Percentiles rank a stretch among this genome's conserved stretches.
phyloP scores from a whole-genome alignment of 305 asterid genomes.

The Solanum hybrid region DNA sequence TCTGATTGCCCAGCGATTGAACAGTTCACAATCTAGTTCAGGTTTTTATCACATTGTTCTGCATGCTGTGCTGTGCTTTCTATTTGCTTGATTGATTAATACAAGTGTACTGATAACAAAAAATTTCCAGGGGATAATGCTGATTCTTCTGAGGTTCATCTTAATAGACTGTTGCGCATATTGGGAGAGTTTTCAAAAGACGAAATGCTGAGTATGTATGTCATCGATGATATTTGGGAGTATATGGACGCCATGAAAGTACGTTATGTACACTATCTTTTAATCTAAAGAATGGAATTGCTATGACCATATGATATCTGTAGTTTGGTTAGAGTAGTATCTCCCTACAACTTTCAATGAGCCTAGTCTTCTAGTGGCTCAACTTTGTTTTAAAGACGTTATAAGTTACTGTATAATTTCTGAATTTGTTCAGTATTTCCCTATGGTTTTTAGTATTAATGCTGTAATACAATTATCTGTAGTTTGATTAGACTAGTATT shows the following conservation, averaged over 20 bases:
- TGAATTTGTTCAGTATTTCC: neutral
- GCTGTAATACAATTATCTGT: neutral
- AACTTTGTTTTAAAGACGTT: neutral
- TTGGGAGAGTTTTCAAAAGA: conserved; percentile 85
- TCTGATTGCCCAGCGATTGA: conserved; percentile 89
- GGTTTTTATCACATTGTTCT: conserved; percentile 29
- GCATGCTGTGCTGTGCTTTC: neutral
- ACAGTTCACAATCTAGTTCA: conserved; percentile 64
- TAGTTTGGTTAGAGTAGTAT: neutral
- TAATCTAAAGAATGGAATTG: neutral
- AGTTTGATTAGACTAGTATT: neutral
- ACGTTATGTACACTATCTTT: conserved; percentile 19
- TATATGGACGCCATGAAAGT: conserved; percentile 99
- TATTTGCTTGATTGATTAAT: neutral
- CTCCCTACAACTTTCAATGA: neutral
- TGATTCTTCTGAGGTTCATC: conserved; percentile 74
- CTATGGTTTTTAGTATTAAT: neutral
- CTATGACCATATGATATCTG: neutral
- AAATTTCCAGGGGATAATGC: conserved; percentile 41
- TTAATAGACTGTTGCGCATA: conserved; percentile 79
- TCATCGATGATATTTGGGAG: conserved; percentile 97
- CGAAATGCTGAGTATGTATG: conserved; percentile 77
- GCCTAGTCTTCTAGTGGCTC: neutral
- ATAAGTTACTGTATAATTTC: neutral
- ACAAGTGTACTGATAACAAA: neutral